phyloP scores from a whole-genome alignment of 1,139 yeast genomes.

The Yarrowia galli region DNA sequence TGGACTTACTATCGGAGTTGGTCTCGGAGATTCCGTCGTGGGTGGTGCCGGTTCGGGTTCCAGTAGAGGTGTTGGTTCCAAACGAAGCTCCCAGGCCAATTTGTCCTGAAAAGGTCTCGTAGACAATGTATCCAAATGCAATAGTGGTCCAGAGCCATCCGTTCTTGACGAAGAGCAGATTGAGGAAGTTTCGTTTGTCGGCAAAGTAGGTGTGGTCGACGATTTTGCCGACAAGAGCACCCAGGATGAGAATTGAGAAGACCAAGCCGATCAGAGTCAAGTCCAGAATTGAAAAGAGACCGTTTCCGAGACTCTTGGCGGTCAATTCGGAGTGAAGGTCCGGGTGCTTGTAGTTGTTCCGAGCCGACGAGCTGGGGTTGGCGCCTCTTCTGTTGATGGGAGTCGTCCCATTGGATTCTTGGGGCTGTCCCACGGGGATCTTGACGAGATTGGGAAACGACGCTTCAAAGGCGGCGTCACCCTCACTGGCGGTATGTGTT shows the following conservation, averaged over 20 bases:
- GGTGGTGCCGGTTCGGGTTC: conserved; percentile 34
- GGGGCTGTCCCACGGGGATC: conserved; percentile 23
- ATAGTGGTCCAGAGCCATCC: conserved; percentile 95
- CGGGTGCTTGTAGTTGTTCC: conserved; percentile 30
- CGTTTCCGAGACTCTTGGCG: conserved; percentile 13
- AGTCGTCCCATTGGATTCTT: conserved; percentile 26
- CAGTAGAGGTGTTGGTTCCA: conserved; percentile 19
- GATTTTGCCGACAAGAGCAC: conserved; percentile 25
- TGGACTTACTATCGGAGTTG: conserved; percentile 31
- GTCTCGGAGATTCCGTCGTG: conserved; percentile 23
- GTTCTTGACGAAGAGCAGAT: conserved; percentile 75
- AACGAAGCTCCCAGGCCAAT: conserved; percentile 20
- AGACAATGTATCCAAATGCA: conserved; percentile 46
- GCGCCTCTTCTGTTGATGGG: conserved; percentile 24
- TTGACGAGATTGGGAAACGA: conserved; percentile 24
- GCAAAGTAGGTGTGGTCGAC: conserved; percentile 56
- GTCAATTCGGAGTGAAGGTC: conserved; percentile 30
- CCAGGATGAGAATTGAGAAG: conserved; percentile 33
- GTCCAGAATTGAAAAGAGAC: conserved; percentile 26
- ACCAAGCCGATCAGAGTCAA: conserved; percentile 15
- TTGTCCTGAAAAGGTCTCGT: conserved; percentile 3
- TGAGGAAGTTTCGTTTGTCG: conserved; percentile 68
- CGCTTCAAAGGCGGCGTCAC: conserved; percentile 11
- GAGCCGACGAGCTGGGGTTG: conserved; percentile 19
- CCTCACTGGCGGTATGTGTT: conserved; percentile 10